Conservation (phyloP, 2,329 filamentous ascomycete species). For the Botrytis deweyae region DNA sequence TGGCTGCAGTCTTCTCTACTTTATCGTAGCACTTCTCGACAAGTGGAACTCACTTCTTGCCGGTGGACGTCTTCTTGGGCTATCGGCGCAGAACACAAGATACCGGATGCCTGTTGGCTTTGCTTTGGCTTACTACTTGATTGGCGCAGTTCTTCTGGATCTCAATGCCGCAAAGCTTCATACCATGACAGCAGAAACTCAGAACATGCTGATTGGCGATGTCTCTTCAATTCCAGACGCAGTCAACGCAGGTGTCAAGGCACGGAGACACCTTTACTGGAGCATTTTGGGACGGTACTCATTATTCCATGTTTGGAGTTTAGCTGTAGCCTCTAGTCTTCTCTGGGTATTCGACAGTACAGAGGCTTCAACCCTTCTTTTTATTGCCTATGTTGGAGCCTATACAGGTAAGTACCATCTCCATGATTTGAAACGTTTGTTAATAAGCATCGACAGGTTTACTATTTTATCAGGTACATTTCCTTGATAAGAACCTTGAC, state of each 20-base stretch:
- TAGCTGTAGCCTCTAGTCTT: constrained; percentile 43
- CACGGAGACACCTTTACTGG: constrained; percentile 40
- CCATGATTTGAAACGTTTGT: not conserved
- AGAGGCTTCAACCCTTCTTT: constrained; percentile 47
- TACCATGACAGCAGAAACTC: constrained; percentile 17
- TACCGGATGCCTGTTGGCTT: constrained; percentile 47
- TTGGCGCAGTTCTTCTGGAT: constrained; percentile 43
- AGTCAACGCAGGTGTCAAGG: constrained; percentile 32
- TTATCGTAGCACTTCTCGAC: constrained; percentile 40
- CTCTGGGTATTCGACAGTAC: constrained; percentile 52
- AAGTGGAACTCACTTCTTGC: constrained; percentile 37
- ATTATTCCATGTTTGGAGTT: constrained; percentile 43
- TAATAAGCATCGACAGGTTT: constrained; percentile 7
- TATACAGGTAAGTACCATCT: constrained; percentile 40
- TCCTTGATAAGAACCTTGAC: not conserved
- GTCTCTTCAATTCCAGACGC: constrained; percentile 20
- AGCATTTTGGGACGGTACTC: constrained; percentile 46
- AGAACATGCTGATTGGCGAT: constrained; percentile 16
- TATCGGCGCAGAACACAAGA: constrained; percentile 39
- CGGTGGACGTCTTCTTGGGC: constrained; percentile 40
- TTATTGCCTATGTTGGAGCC: constrained; percentile 40
- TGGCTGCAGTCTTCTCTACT: constrained; percentile 39
- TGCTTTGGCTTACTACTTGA: constrained; percentile 44
- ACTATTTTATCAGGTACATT: constrained; percentile 19
- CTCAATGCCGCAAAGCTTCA: constrained; percentile 16